These are phyloP conservation scores for barrel medic (Medicago truncatula) DNA, from an alignment of 306 rosid species.

Conservation along the genomic window MtrunA17r5.0-ANR NC_053046.1:39243001-39243500, in stretches of 20 bases:
- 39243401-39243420: slow-evolving; percentile 32
- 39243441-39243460: slow-evolving; percentile 39
- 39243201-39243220: too few relatives aligned
- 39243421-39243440: slow-evolving; percentile 57
- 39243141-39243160: too few relatives aligned
- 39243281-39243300: slow-evolving; percentile 37
- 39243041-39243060: too few relatives aligned
- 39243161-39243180: too few relatives aligned
- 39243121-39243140: too few relatives aligned
- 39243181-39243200: too few relatives aligned
- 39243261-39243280: slow-evolving; percentile 40
- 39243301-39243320: slow-evolving; percentile 37
- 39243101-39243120: too few relatives aligned
- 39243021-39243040: too few relatives aligned
- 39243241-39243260: neutral
- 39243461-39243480: slow-evolving; percentile 40
- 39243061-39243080: too few relatives aligned
- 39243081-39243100: too few relatives aligned
- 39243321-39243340: slow-evolving; percentile 51
- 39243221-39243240: neutral
- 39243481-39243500: slow-evolving; percentile 27
- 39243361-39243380: slow-evolving; percentile 34
- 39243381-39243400: slow-evolving; percentile 25
- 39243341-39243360: slow-evolving; percentile 37
- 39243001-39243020: too few relatives aligned